Conservation (phyloP, 225 moss, liverwort and hornwort species). For the Pseudisothecium myosuroides region DNA sequence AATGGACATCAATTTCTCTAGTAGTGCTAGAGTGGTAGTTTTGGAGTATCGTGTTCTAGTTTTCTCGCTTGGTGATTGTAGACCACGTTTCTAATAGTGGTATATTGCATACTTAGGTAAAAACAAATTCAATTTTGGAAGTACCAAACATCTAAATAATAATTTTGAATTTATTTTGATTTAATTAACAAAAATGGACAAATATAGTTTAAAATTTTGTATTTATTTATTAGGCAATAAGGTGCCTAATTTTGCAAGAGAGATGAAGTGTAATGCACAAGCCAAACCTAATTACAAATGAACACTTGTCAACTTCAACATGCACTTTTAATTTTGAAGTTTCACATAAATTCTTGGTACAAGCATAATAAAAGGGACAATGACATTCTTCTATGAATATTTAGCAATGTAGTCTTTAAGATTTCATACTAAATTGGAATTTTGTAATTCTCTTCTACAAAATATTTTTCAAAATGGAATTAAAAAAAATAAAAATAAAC, state of each 20-base stretch:
- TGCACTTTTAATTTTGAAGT: background rate
- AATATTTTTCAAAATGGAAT: background rate
- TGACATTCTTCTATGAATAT: background rate
- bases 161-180: no score
- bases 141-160: background rate
- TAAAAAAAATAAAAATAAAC: no score
- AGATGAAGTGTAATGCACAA: background rate
- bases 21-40: background rate
- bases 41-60: fast-evolving
- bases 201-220: no score
- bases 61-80: fast-evolving
- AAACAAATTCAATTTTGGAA: background rate
- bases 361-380: background rate
- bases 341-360: background rate
- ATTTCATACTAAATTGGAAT: background rate
- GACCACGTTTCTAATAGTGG: background rate
- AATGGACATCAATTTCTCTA: no score
- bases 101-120: background rate
- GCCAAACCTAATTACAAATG: background rate
- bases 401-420: background rate
- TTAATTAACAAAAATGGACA: no score
- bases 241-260: background rate
- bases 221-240: background rate
- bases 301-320: background rate
- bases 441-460: background rate